Percentiles rank a stretch among this genome's conserved stretches.
Conservation (phyloP, 2,329 filamentous ascomycete genomes). For the Penicillium sp. region DNA sequence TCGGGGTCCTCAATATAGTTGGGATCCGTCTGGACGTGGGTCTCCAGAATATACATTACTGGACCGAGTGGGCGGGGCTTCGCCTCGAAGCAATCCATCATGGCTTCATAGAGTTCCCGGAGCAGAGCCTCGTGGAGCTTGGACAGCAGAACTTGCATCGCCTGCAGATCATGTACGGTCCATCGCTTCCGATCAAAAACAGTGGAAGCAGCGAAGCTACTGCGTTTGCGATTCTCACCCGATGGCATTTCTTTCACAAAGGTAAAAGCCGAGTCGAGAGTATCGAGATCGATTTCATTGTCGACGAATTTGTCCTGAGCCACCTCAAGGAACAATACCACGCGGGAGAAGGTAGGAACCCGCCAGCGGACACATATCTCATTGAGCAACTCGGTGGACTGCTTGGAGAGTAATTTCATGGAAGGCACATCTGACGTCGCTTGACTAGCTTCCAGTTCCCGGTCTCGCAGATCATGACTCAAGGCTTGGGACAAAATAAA, state of each 20-base stretch:
- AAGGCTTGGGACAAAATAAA: constrained; percentile 75
- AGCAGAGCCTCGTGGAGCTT: constrained; percentile 76
- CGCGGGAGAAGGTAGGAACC: constrained; percentile 74
- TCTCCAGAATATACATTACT: constrained; percentile 74
- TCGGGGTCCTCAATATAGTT: constrained; percentile 68
- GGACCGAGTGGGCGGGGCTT: constrained; percentile 78
- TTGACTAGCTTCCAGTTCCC: constrained; percentile 49
- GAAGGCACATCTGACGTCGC: constrained; percentile 48
- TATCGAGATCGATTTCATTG: constrained; percentile 74
- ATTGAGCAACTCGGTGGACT: constrained; percentile 75
- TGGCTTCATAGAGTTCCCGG: constrained; percentile 79
- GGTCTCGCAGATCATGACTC: constrained; percentile 56
- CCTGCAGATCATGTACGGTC: constrained; percentile 64
- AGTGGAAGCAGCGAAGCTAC: constrained; percentile 46
- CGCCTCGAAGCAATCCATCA: constrained; percentile 83
- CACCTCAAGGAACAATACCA: constrained; percentile 79
- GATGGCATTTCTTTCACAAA: constrained; percentile 69
- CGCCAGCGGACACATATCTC: constrained; percentile 88
- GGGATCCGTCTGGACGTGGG: constrained; percentile 75
- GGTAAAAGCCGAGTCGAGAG: constrained; percentile 77
- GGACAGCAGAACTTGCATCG: constrained; percentile 71
- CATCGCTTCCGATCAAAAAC: constrained; percentile 61
- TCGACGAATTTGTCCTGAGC: constrained; percentile 80
- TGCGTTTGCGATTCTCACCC: constrained; percentile 58
- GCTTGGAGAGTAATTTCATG: constrained; percentile 62